These are phyloP conservation scores for Clonostachys rhizophaga DNA, from an alignment of 2,329 filamentous ascomycete genomes.

Conservation along the genomic window DNA sequence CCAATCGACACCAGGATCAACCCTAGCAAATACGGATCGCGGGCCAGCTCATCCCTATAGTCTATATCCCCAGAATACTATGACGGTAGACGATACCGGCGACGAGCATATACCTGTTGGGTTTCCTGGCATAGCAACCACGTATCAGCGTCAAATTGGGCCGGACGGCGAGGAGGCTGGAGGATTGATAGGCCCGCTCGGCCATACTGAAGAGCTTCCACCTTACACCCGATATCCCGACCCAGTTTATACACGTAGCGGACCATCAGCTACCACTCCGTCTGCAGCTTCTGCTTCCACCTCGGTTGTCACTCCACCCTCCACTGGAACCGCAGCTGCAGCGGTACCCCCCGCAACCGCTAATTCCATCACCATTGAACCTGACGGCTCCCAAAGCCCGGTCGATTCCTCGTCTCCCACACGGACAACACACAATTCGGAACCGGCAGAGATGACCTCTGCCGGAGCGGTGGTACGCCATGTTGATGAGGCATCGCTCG, in stretches of 20 bases:
- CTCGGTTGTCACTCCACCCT: neutral
- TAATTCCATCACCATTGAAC: neutral
- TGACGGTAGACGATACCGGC: constrained; percentile 37
- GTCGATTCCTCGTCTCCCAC: neutral
- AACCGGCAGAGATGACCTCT: constrained; percentile 3
- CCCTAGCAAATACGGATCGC: constrained; percentile 17
- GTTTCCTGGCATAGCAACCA: constrained; percentile 62
- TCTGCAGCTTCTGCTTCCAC: constrained; percentile 5
- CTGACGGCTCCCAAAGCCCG: neutral
- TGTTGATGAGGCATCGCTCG: no score
- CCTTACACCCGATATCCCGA: constrained; percentile 90
- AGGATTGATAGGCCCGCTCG: constrained; percentile 81
- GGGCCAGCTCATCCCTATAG: constrained; percentile 81
- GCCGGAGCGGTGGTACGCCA: no score
- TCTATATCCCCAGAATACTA: constrained; percentile 79
- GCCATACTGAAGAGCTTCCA: constrained; percentile 85
- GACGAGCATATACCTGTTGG: constrained; percentile 58
- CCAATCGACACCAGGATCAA: neutral
- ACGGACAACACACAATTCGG: no score
- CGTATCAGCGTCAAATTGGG: constrained; percentile 69
- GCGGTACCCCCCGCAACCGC: neutral
- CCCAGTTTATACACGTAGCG: constrained; percentile 57
- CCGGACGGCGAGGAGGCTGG: constrained; percentile 83
- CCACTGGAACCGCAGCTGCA: constrained; percentile 3
- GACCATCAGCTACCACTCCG: constrained; percentile 5